These are phyloP conservation scores for Plasmopara muralis DNA, from an alignment of 352 stramenopile species.

Conservation along the genomic window DNA sequence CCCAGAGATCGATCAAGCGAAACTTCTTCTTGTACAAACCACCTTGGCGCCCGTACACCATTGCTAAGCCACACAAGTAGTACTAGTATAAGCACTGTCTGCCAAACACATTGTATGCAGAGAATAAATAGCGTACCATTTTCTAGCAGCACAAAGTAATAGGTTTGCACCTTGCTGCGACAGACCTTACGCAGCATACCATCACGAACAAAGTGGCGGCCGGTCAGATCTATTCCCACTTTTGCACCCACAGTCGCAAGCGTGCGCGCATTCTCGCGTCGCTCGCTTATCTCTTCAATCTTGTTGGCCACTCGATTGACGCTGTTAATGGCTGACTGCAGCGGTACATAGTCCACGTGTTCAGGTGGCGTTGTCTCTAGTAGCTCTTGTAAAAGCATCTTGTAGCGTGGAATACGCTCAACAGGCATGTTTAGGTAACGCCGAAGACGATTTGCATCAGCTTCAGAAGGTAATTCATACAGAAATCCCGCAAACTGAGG, in stretches of 20 bases:
- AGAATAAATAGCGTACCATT: constrained; percentile 41
- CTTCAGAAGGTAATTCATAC: constrained; percentile 59
- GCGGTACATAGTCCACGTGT: constrained; percentile 63
- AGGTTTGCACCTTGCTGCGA: constrained; percentile 73
- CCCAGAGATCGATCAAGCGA: constrained; percentile 67
- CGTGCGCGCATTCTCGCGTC: constrained; percentile 58
- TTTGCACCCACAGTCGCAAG: constrained; percentile 53
- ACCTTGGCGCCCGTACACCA: constrained; percentile 61
- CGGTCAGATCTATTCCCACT: constrained; percentile 61
- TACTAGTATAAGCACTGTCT: not conserved
- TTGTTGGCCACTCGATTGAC: constrained; percentile 69
- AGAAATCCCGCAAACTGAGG: constrained; percentile 66
- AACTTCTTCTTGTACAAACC: constrained; percentile 80
- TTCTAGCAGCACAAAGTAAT: constrained; percentile 81
- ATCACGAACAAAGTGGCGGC: constrained; percentile 65
- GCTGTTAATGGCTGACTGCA: constrained; percentile 67
- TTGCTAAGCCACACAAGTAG: constrained; percentile 25
- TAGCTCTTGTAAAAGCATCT: constrained; percentile 77
- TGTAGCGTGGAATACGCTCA: constrained; percentile 80
- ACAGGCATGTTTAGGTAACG: constrained; percentile 86
- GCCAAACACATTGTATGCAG: not conserved
- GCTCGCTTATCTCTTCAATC: constrained; percentile 75
- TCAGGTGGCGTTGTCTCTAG: constrained; percentile 53
- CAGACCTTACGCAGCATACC: constrained; percentile 81
- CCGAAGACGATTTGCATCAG: constrained; percentile 49